phyloP scores from a whole-genome alignment of 805 yeast species.

The Metschnikowia lochheadii region DNA sequence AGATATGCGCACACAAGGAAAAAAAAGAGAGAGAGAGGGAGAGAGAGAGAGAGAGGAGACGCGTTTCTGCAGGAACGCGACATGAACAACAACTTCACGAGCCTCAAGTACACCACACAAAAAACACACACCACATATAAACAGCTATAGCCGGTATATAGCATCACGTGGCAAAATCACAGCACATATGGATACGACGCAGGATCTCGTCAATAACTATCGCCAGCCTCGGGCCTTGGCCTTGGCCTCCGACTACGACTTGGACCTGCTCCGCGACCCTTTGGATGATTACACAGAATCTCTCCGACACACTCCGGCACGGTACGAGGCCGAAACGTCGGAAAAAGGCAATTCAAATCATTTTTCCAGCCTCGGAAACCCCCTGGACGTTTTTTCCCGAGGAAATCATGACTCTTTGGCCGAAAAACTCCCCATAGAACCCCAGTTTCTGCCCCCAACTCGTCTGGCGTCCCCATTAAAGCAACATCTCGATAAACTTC shows the following conservation, averaged over 20 bases:
- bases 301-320: conserved; percentile 1
- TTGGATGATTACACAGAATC: conserved; percentile 5
- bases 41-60: too few relatives aligned
- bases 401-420: too few relatives aligned
- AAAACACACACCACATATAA: too few relatives aligned
- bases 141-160: not conserved
- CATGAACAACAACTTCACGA: not conserved
- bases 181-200: conserved; percentile 8
- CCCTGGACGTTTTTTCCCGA: conserved; percentile 5
- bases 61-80: conserved; percentile 1
- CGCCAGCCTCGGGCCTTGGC: not conserved
- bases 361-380: not conserved
- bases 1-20: too few relatives aligned
- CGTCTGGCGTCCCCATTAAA: conserved; percentile 10
- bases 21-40: too few relatives aligned
- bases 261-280: conserved; percentile 5
- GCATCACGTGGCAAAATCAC: not conserved
- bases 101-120: too few relatives aligned
- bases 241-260: not conserved
- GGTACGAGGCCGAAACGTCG: not conserved
- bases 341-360: too few relatives aligned
- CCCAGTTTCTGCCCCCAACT: conserved; percentile 9
- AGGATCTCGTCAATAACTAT: conserved; percentile 12
- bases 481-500: conserved; percentile 8
- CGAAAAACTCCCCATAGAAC: too few relatives aligned